phyloP scores from a whole-genome alignment of 2,329 filamentous ascomycete genomes.

The Bipolaris oryzae region DNA sequence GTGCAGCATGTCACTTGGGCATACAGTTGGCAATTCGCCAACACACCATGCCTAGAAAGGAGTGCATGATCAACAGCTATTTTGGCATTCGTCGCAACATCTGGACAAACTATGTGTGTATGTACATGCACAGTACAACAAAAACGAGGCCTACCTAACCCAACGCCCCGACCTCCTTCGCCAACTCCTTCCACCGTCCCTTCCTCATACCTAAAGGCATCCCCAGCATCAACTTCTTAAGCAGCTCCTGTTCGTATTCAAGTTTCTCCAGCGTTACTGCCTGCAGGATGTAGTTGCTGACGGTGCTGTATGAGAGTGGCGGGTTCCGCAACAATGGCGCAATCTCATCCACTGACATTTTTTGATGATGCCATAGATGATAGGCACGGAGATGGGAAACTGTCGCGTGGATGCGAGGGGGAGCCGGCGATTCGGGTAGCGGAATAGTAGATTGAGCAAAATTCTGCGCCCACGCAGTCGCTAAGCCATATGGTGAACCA shows the following conservation, averaged over 20 bases:
- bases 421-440: conserved; percentile 18
- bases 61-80: neutral
- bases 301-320: conserved; percentile 37
- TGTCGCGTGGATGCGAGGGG: conserved; percentile 39
- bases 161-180: conserved; percentile 28
- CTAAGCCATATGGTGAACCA: conserved; percentile 21
- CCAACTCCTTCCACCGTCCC: conserved; percentile 34
- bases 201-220: conserved; percentile 33
- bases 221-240: conserved; percentile 27
- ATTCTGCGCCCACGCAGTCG: conserved; percentile 37
- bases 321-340: conserved; percentile 36
- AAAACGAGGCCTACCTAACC: neutral
- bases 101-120: neutral
- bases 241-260: conserved; percentile 28
- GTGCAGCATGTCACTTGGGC: neutral
- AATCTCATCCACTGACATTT: conserved; percentile 29
- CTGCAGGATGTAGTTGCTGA: conserved; percentile 39
- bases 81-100: neutral
- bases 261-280: conserved; percentile 38
- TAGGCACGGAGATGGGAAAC: conserved; percentile 42
- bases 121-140: neutral
- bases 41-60: neutral
- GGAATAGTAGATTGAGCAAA: conserved; percentile 41
- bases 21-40: neutral
- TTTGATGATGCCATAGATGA: conserved; percentile 42